Percentiles rank a stretch among this genome's conserved stretches.
Conservation (phyloP, 2,329 filamentous ascomycete genomes). For the Tothia fuscella region DNA sequence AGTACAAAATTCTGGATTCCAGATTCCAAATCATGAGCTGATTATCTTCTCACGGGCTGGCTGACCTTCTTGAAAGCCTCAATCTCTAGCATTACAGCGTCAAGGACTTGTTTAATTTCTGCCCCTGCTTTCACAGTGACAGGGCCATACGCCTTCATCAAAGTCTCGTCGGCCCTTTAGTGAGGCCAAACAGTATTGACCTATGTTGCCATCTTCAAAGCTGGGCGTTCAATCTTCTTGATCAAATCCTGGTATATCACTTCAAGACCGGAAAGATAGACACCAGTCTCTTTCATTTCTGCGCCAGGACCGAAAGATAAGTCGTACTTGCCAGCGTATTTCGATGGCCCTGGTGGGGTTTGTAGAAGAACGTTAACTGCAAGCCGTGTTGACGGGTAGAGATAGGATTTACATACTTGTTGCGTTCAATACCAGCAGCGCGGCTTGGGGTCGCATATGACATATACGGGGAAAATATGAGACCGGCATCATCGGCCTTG, state of each 20-base stretch:
- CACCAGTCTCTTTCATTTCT: not conserved
- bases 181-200: constrained; percentile 3
- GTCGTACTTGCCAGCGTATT: constrained; percentile 8
- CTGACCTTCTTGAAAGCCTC: constrained; percentile 3
- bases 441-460: not conserved
- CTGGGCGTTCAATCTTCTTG: constrained; percentile 2
- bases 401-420: not conserved
- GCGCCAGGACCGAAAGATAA: not conserved
- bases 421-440: not conserved
- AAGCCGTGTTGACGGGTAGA: not conserved
- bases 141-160: not conserved
- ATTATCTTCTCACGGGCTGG: too few relatives aligned
- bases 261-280: not conserved
- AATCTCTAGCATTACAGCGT: not conserved
- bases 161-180: not conserved
- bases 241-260: constrained; percentile 5
- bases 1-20: too few relatives aligned
- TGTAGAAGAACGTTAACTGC: not conserved
- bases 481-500: constrained; percentile 7
- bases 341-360: not conserved
- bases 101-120: constrained; percentile 1
- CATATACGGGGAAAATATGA: not conserved
- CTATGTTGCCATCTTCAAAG: constrained; percentile 5
- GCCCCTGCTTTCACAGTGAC: not conserved
- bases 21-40: too few relatives aligned